Conservation (phyloP, 139 green algal species). For the Tetradesmus lagerheimii region DNA sequence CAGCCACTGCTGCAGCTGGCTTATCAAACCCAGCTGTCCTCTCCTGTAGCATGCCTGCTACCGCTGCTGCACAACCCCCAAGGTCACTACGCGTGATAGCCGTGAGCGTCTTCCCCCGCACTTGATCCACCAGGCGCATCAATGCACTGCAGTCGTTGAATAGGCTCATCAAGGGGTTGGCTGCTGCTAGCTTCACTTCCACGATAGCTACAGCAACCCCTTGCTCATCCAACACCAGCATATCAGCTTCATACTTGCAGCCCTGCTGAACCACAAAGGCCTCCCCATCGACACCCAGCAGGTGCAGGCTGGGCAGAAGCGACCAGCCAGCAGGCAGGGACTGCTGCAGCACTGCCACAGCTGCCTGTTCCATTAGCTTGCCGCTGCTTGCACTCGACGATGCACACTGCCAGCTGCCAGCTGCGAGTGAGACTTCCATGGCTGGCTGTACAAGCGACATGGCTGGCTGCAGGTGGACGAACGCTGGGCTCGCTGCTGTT, state of each 20-base stretch:
- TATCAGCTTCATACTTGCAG: slow-evolving; percentile 46
- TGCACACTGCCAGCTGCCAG: not conserved
- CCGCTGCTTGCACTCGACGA: not conserved
- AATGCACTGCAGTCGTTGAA: slow-evolving; percentile 11
- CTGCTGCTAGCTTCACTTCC: slow-evolving; percentile 41
- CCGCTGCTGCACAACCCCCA: not conserved
- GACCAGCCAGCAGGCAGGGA: slow-evolving; percentile 11
- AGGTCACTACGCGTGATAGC: not conserved
- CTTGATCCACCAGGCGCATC: slow-evolving; percentile 20
- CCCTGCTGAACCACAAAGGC: not conserved
- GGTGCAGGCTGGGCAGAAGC: slow-evolving; percentile 15
- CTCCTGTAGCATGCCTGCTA: not conserved
- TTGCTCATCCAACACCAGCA: slow-evolving; percentile 34
- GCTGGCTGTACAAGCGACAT: not conserved
- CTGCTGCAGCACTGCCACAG: slow-evolving; percentile 8
- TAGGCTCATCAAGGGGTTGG: slow-evolving; percentile 36
- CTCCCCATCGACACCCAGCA: slow-evolving; percentile 17
- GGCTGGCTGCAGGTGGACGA: slow-evolving; percentile 13
- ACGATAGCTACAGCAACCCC: slow-evolving; percentile 24
- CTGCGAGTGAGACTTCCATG: not conserved
- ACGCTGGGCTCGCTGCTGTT: not conserved
- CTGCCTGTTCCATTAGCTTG: slow-evolving; percentile 2
- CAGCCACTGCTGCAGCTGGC: not conserved
- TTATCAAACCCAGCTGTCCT: not conserved
- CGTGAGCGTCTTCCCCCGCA: slow-evolving; percentile 2